Evolutionary conservation across 805 yeast genomes (phyloP).

Genomic region (Pachysolen tannophilus): DNA sequence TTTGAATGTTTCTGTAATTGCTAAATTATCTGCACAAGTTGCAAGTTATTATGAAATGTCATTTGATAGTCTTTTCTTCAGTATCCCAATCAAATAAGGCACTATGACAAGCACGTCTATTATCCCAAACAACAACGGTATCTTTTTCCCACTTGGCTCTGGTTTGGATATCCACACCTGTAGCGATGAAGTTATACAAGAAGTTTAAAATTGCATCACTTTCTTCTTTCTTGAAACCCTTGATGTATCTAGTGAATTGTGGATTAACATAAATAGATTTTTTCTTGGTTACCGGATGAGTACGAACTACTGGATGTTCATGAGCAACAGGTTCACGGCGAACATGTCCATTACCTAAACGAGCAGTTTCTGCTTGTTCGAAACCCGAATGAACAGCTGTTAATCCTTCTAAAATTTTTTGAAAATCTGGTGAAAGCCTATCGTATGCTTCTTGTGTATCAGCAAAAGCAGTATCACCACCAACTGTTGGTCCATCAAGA

Average conservation of each 20-base stretch:
- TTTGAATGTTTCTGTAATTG: conserved; percentile 50
- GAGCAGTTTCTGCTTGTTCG: conserved; percentile 27
- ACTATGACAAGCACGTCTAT: conserved; percentile 41
- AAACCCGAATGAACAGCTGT: conserved; percentile 44
- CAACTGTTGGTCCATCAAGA: conserved; percentile 32
- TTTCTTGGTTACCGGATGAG: conserved; percentile 41
- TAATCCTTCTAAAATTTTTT: conserved; percentile 29
- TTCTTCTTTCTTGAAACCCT: conserved; percentile 58
- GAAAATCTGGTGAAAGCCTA: conserved; percentile 38
- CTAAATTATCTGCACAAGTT: conserved; percentile 59
- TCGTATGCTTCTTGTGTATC: conserved; percentile 39
- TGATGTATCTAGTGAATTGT: conserved; percentile 51
- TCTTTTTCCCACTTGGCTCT: conserved; percentile 45
- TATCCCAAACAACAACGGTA: conserved; percentile 47
- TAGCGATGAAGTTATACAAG: conserved; percentile 18
- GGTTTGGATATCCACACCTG: conserved; percentile 32
- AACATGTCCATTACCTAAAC: conserved; percentile 30
- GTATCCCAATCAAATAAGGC: conserved; percentile 44
- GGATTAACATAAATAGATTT: conserved; percentile 36
- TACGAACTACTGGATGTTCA: conserved; percentile 41
- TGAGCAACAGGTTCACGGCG: conserved; percentile 39
- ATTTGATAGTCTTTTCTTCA: conserved; percentile 25
- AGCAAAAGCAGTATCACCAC: conserved; percentile 39
- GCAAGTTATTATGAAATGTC: conserved; percentile 47
- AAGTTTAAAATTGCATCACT: conserved; percentile 46